Evolutionary conservation across 1,284 basidiomycete species (phyloP), one percentile per base, ranked within the genome.

Genomic region (Ganoderma lucidum): DNA sequence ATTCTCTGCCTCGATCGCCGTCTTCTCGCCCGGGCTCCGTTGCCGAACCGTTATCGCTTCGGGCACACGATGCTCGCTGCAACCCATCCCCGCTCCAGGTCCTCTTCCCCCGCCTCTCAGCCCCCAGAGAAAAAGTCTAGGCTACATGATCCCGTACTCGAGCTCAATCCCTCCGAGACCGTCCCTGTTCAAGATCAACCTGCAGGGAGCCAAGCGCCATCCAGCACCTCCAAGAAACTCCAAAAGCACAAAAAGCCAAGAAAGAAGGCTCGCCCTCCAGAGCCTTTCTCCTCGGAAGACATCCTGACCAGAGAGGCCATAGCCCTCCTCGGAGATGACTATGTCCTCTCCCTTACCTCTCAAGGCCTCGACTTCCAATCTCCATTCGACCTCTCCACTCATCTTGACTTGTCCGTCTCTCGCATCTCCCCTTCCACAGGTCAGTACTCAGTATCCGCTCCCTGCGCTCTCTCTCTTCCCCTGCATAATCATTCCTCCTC

Each of bases 221-320:
- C 74, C 67, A 62, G 45, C 71, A 53, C 71, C 70, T 67, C 61
- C 70, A 66, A 70, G 48, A 69, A 67, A 35, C 35, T 51, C 66
- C 32, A 60, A 39, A 72, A 75, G 55, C 69, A 72, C 12, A 72
- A 79, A 61, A 75, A 73, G 71, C 78, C 77, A 58, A 75, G 73
- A 67, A 78, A 74, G 63, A 72, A 69, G 62, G 75, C 77, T 62
- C 75, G 73, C 5, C 71, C 86, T 5, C 88, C 90, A 1, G 93
- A 94, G 70, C 82, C 86, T 1, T 93, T 87, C 75, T 91, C 93
- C 1, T 73, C 86, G 2, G 93, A 92, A 58, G 94, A 96, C 76
- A 92, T 96, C 2, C 82, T 94, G 44, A 90, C 87, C 80, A 87
- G 85, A 61, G 95, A 97, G 73, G 86, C 95, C 32, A 79, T 87